Base-by-base conservation (phyloP, 345 rosid species). In the Lepidium aucheri region DNA sequence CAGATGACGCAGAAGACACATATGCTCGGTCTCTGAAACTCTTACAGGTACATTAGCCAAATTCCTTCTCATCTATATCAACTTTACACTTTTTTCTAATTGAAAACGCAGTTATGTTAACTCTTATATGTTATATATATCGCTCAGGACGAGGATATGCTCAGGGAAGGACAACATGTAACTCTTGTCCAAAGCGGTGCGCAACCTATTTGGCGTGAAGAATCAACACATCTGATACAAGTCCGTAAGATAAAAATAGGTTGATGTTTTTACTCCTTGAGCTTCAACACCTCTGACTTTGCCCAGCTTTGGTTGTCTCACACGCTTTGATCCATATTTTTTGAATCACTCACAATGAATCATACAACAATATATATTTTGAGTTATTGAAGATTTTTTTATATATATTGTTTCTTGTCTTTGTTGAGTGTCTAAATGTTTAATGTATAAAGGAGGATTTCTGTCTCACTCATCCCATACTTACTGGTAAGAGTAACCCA, bases 141-240 rank as follows among this genome's bases (percentile, higher is more conserved):
- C n/a, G n/a, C 24, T 16, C 74, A 92, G 98, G 78, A 76, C 39
- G 85, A 89, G 72, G 72, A 83, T 54, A 77, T 88, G 74, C 65
- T 90, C 74, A 74, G 66, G 72, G 83, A 83, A 68, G 99, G 95
- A 57, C 82, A 84, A 56, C 51, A 78, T 16, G 86, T 94, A 18
- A 94, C 95, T 17, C 91, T 94, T 53, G 99, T 94, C 44, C 97
- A 90, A 70, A 94, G 97, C 33, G 99, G 99, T 9, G 86, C 97
- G 0, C 99, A 88, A 51, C 95, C 99, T 12, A 90, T 90, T 60
- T 94, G 99, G 97, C 96, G 97, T 58, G 77, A 40, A 65, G 95
- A 94, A 77, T 88, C 97, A 66, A 85, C 95, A 68, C 97, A 90
- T 73, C 89, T 90, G 78, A 90, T 94, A 60, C 99, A 85, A 90